Evolutionary conservation across 306 rosid species (phyloP).

Genomic region (Rosa chinensis): DNA sequence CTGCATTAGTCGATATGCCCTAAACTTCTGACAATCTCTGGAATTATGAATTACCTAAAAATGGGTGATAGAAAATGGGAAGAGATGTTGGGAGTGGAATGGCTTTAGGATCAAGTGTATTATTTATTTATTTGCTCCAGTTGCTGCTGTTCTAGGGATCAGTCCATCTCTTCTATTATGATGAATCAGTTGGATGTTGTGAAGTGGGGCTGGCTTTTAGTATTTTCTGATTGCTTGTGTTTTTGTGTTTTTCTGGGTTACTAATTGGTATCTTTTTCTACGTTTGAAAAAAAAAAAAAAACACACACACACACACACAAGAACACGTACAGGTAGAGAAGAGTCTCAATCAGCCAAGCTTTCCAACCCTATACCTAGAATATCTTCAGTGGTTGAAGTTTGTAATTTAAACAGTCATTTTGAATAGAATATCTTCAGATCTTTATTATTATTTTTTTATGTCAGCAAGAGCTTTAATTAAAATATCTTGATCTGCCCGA

Average conservation of each 20-base stretch:
- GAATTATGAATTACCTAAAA: not conserved
- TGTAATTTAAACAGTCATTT: too few species aligned
- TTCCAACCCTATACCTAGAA: too few species aligned
- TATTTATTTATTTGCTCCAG: not conserved
- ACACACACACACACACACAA: too few species aligned
- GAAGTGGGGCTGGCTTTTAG: not conserved
- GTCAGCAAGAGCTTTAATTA: too few species aligned
- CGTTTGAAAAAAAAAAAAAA: too few species aligned
- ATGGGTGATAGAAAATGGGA: not conserved
- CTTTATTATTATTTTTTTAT: too few species aligned
- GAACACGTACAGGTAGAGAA: too few species aligned
- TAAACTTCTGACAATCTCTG: not conserved
- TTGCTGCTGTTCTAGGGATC: not conserved
- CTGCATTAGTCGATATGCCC: not conserved
- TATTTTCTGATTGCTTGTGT: not conserved
- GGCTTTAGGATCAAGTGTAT: not conserved
- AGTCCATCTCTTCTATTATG: not conserved
- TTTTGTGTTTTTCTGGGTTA: not conserved
- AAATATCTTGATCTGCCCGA: too few species aligned
- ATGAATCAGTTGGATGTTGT: not conserved
- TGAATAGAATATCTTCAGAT: too few species aligned
- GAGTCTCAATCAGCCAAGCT: too few species aligned
- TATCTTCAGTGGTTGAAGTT: too few species aligned
- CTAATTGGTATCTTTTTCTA: too few species aligned
- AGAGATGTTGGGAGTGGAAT: not conserved